Base-by-base conservation (phyloP, 2,329 filamentous ascomycete genomes). In the Diaporthe vaccinii region DNA sequence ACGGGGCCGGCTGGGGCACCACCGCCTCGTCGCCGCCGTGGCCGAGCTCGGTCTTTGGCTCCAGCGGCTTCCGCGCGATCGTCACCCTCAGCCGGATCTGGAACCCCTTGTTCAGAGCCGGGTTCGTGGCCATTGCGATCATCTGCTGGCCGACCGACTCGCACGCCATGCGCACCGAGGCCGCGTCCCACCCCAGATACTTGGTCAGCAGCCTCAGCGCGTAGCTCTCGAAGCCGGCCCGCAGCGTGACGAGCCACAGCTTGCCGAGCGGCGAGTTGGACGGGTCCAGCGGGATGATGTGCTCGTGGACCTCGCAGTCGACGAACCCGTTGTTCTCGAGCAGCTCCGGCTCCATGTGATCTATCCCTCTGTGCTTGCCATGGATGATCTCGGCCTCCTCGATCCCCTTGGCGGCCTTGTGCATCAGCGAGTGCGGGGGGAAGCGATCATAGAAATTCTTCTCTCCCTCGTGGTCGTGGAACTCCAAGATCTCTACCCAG, bases 401-500 rank as follows among this genome's bases (percentile, higher is more conserved):
- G 20, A 89, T 78, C 65, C 89, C 88, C 8, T 79, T 78, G 25
- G 82, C 80, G 4, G 90, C 78, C 55, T 82, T 79, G 75, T 86
- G 85, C 59, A 88, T 83, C n/a, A 86, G 79, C 2, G 88, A 89
- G 22, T 85, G 85, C 0, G 85, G 79, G 1, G 86, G 82, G 74
- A 89, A 90, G 68, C 82, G 81, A 6, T 82, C 80, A 53, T 84
- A 78, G 41, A 84, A 84, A 74, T 84, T 84, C 49, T 80, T 78
- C 62, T 84, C 79, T 5, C 82, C 82, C 46, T 85, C 85, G n/a
- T 83, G 81, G 71, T 87, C 85, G 77, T 89, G 87, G 78, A 88
- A 88, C 78, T 91, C 89, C 59, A 89, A 80, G 9, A 91, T 80
- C 80, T 91, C 89, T 57, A 91, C 85, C 87, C 87, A 91, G 20